Evolutionary conservation across 345 rosid genomes (phyloP), one percentile per base, ranked within the genome.

Genomic region (Draba incana): DNA sequence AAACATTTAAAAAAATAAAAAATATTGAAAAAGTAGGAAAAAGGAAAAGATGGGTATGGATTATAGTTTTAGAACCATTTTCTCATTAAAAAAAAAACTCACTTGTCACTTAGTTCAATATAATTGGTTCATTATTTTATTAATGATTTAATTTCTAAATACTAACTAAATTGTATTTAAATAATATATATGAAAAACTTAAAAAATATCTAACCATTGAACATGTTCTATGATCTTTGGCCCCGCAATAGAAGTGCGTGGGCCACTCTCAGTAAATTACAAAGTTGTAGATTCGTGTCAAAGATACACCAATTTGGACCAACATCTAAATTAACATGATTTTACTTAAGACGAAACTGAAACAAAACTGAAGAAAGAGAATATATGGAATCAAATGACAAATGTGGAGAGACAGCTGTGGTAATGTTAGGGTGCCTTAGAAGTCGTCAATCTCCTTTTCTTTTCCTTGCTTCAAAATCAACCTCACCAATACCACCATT

Each of bases 341-440:
- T 71, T 62, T 11, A 27, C 57, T 44, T 25, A 0, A 11, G 57
- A 52, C 2, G 11, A 65, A 44, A 64, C 0, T 64, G 52, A 51
- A 28, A 48, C 50, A 9, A 14, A 35, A 49, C 8, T 27, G 51
- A 57, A 47, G 67, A 58, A 72, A 51, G 62, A 66, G 77, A 58
- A 73, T 58, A 64, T 28, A 56, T 64, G 37, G 57, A 55, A 54
- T 55, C 47, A 53, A 62, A 45, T 62, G 42, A 55, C 35, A 71
- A 12, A 55, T 49, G 64, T 71, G 28, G 71, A 73, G 72, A 58
- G 66, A 57, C 71, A 66, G 61, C 48, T 66, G 48, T 73, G 38
- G 57, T 45, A 58, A 66, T 67, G 72, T 57, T 72, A 65, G 71
- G 66, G 61, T 72, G 77, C 78, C 78, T 62, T 75, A 20, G 58